Base-by-base conservation (phyloP, 2,329 filamentous ascomycete species). In the Penicillium polonicum region DNA sequence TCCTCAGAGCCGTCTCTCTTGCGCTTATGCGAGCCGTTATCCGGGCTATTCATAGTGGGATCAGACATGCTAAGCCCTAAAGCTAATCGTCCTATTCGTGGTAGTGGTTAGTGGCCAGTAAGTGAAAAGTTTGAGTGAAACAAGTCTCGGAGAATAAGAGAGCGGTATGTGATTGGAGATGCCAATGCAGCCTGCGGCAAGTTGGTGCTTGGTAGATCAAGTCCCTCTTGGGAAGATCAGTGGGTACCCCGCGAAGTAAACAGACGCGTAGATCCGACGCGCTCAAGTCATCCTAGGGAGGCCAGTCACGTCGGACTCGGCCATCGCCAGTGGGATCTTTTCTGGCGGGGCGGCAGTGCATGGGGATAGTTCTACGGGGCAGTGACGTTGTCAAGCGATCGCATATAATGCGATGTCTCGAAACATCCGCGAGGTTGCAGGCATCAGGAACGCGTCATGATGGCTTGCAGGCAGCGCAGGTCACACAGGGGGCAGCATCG, bases 1-100 rank as follows among this genome's bases (percentile, higher is more conserved):
- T 72, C 74, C 49, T 77, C 74, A 33, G 69, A 72, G 58, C 66
- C 69, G 33, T 76, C 74, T 42, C 76, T 75, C 67, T 78, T 78
- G 53, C 76, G 70, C 64, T 78, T 78, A 62, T 74, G 65, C 13
- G 66, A 59, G 55, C 66, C 68, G 56, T 67, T 66, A 61, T 76
- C 74, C 31, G 74, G 65, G 57, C 69, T 65, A 52, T 68, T 71
- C 65, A 76, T 65, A 27, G 70, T 70, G 48, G 70, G 72, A 59
- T 77, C 73, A 52, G 75, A 76, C 74, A 77, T 77, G 48, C 48
- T 63, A 39, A 27, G 45, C 19, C 31, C 23, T 29, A 50, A 54
- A 48, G 25, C 46, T 41, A 43, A 62, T 55, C 38, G 38, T 57
- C 46, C 60, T 60, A 44, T 39, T 41, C 44, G 48, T 49, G 31